Percentiles rank a stretch among this genome's conserved stretches.
These are phyloP conservation scores for Penicillium macrosclerotiorum DNA, from an alignment of 495 filamentous ascomycete genomes.

Conservation along the genomic window DNA sequence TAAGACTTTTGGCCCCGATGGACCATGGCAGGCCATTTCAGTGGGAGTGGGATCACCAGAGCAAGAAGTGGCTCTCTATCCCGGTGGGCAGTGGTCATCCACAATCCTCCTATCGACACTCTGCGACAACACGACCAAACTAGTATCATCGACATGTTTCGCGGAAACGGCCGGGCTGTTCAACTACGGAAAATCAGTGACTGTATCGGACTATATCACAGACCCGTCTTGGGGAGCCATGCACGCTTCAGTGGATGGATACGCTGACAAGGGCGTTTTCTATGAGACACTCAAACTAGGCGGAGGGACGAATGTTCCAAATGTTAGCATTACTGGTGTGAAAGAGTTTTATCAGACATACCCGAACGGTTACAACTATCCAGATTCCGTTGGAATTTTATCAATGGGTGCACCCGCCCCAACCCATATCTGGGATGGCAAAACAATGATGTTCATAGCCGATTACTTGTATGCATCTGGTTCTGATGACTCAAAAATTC, in stretches of 20 bases:
- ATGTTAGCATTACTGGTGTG: not conserved
- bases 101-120: constrained; percentile 1
- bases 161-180: constrained; percentile 5
- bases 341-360: constrained; percentile 4
- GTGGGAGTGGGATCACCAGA: not conserved
- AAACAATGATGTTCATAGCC: not conserved
- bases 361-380: constrained; percentile 3
- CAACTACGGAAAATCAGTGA: not conserved
- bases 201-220: not conserved
- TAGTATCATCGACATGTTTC: not conserved
- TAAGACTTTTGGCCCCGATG: constrained; percentile 7
- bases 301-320: not conserved
- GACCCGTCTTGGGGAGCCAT: not conserved
- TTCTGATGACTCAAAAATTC: constrained; percentile 17
- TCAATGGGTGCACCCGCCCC: not conserved
- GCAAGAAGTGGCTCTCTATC: constrained; percentile 4
- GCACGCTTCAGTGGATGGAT: no score
- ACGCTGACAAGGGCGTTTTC: no score
- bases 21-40: constrained; percentile 8
- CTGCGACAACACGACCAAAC: not conserved
- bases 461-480: not conserved
- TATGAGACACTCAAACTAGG: no score
- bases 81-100: constrained; percentile 6
- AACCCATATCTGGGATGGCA: not conserved
- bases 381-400: constrained; percentile 8